These are phyloP conservation scores for Haplosporangium sp. DNA, from an alignment of 371 early-diverging fungal species.

Conservation along the genomic window DNA sequence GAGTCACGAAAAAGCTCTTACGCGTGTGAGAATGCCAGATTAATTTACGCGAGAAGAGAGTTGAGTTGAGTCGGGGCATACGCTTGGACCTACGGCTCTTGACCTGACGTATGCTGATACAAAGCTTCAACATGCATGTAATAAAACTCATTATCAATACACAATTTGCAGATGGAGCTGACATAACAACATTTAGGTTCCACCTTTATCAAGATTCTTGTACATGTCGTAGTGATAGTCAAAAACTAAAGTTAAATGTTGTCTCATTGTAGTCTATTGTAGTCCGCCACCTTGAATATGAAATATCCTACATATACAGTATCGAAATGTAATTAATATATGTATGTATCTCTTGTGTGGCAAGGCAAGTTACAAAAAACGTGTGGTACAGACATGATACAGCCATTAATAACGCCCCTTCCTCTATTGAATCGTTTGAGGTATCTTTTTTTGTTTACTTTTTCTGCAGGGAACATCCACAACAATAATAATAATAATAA, in stretches of 20 bases:
- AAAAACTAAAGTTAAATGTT: too few relatives aligned
- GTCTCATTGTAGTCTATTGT: too few relatives aligned
- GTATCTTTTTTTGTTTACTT: background rate
- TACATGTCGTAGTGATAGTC: too few relatives aligned
- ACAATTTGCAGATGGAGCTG: background rate
- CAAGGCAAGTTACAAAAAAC: background rate
- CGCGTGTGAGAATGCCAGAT: background rate
- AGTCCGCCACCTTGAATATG: background rate
- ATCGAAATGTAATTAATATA: background rate
- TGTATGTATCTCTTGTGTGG: background rate
- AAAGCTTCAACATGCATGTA: background rate
- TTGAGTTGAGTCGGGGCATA: conserved; percentile 2
- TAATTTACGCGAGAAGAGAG: background rate
- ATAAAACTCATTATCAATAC: background rate
- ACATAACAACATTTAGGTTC: background rate
- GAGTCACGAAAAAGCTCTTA: background rate
- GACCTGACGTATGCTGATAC: background rate
- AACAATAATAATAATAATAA: background rate
- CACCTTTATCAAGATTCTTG: too few relatives aligned
- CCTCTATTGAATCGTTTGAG: conserved; percentile 4
- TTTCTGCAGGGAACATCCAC: conserved; percentile 1
- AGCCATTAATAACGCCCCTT: background rate
- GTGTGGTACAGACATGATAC: background rate
- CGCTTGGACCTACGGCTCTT: conserved; percentile 3
- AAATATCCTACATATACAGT: background rate